These are phyloP conservation scores for Coniochaeta sp. DNA, from an alignment of 2,329 filamentous ascomycete species.

Conservation along the genomic window DNA sequence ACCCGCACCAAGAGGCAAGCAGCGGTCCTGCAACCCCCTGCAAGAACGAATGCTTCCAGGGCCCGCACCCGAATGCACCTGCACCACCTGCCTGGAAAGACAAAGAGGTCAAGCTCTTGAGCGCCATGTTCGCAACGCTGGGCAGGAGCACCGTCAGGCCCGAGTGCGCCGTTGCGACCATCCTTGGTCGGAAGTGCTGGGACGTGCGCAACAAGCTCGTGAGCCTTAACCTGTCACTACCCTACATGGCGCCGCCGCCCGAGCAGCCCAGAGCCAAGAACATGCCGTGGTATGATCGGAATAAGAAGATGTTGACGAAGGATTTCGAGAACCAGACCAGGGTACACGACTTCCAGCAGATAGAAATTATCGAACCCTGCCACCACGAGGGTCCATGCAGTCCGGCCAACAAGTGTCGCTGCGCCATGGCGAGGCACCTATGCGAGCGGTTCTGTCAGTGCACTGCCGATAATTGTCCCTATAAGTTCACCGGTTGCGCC, in stretches of 20 bases:
- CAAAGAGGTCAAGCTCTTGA: slow-evolving; percentile 40
- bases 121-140: slow-evolving; percentile 36
- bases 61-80: slow-evolving; percentile 13
- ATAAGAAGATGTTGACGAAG: slow-evolving; percentile 44
- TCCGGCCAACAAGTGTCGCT: slow-evolving; percentile 49
- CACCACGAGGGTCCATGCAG: slow-evolving; percentile 63
- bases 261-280: slow-evolving; percentile 32
- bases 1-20: slow-evolving; percentile 10
- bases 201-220: slow-evolving; percentile 40
- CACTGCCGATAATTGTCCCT: slow-evolving; percentile 49
- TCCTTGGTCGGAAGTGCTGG: slow-evolving; percentile 45
- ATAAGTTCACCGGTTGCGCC: slow-evolving; percentile 60
- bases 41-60: slow-evolving; percentile 34
- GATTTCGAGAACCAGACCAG: slow-evolving; percentile 50
- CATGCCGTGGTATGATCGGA: slow-evolving; percentile 49
- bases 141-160: slow-evolving; percentile 34
- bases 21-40: slow-evolving; percentile 25
- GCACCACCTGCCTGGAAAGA: slow-evolving; percentile 36
- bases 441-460: slow-evolving; percentile 70
- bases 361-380: slow-evolving; percentile 58
- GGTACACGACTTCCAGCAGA: slow-evolving; percentile 47
- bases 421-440: slow-evolving; percentile 52
- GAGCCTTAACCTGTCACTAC: slow-evolving; percentile 28
- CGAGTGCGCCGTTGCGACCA: slow-evolving; percentile 42
- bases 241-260: slow-evolving; percentile 14